These are phyloP conservation scores for Pichia sp. DNA, from an alignment of 1,139 yeast genomes.

Conservation along the genomic window DNA sequence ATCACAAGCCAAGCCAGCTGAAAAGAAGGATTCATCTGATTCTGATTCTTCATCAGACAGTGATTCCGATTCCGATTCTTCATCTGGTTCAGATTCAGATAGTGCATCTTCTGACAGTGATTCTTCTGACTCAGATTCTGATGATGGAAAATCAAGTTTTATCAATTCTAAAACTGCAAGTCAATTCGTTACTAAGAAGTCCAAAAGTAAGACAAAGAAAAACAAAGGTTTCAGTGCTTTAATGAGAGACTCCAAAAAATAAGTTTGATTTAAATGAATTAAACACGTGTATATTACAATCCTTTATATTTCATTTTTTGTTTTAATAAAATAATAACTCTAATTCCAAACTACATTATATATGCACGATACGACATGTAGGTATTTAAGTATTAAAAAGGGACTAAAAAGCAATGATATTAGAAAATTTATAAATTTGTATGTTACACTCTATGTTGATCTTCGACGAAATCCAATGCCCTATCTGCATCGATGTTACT, in stretches of 20 bases:
- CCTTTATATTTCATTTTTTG: background rate
- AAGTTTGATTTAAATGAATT: constrained; percentile 3
- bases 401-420: too few relatives aligned
- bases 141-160: constrained; percentile 29
- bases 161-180: constrained; percentile 42
- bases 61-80: constrained; percentile 17
- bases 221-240: constrained; percentile 51
- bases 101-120: constrained; percentile 4
- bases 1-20: constrained; percentile 7
- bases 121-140: constrained; percentile 8
- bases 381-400: too few relatives aligned
- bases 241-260: constrained; percentile 47
- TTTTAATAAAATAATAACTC: background rate
- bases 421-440: background rate
- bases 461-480: constrained; percentile 81
- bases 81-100: constrained; percentile 13
- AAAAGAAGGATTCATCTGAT: constrained; percentile 19
- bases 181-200: constrained; percentile 34
- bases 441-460: constrained; percentile 38
- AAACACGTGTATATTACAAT: too few relatives aligned
- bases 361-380: too few relatives aligned
- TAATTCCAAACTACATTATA: too few relatives aligned
- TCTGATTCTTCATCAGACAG: constrained; percentile 29
- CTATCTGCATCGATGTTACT: constrained; percentile 67
- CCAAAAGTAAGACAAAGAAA: constrained; percentile 36